Conservation (phyloP, 2,329 filamentous ascomycete genomes). For the Penicillium crustosum region DNA sequence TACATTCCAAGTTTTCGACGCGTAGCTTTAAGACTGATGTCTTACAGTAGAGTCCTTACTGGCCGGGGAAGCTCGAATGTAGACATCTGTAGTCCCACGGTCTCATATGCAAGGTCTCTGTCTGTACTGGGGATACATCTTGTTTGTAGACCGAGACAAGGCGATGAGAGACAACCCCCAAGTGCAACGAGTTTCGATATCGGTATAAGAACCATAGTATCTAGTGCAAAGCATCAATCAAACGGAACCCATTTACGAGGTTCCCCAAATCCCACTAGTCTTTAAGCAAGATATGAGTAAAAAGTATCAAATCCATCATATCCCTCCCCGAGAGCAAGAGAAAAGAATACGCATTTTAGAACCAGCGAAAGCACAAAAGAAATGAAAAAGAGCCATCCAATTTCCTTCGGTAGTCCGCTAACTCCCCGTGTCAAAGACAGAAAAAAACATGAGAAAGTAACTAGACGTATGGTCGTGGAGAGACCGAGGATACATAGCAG, state of each 20-base stretch:
- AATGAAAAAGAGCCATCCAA: slow-evolving; percentile 18
- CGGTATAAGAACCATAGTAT: not conserved
- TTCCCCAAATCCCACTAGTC: not conserved
- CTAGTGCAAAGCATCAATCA: not conserved
- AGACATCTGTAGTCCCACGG: not conserved
- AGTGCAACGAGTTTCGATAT: not conserved
- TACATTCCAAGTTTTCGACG: not conserved
- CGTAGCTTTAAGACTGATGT: not conserved
- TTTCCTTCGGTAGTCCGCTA: slow-evolving; percentile 20
- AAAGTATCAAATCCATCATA: not conserved
- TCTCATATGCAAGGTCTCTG: not conserved
- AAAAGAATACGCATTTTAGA: not conserved
- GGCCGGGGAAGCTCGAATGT: not conserved
- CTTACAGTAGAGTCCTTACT: not conserved
- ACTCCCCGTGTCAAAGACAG: slow-evolving; percentile 20
- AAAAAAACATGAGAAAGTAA: slow-evolving; percentile 11
- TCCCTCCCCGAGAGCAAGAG: not conserved
- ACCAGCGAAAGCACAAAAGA: not conserved
- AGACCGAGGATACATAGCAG: slow-evolving; percentile 3
- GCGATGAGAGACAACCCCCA: not conserved
- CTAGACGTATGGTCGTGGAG: slow-evolving; percentile 2
- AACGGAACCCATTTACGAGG: not conserved
- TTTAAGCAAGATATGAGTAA: not conserved
- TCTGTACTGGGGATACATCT: not conserved
- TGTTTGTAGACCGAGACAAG: not conserved